A percentile compares a stretch with the other conserved stretches of the same genome.
Conservation (phyloP, 23 red algal species). For the Gracilariopsis chorda region DNA sequence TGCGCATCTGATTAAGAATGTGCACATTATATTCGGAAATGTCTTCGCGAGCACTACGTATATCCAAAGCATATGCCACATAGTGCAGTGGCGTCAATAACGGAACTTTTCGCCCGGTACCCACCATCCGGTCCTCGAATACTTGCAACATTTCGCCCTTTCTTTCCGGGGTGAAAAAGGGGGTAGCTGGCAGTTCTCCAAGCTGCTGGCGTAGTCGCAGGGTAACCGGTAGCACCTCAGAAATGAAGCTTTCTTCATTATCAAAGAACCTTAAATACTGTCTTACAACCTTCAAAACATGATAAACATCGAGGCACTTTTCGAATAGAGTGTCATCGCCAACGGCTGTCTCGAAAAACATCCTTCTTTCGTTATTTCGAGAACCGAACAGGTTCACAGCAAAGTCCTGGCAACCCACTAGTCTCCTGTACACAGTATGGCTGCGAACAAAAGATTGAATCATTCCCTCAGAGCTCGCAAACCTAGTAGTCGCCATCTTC, state of each 20-base stretch:
- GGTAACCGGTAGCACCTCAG: background rate
- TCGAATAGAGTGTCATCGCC: background rate
- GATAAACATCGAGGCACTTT: background rate
- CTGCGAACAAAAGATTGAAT: background rate
- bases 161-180: background rate
- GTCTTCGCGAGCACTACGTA: background rate
- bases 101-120: background rate
- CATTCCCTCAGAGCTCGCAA: background rate
- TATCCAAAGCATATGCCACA: background rate
- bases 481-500: background rate
- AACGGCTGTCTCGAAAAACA: background rate
- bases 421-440: background rate
- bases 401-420: background rate
- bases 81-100: background rate
- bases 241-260: background rate
- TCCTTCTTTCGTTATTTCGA: background rate
- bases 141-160: background rate
- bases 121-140: background rate
- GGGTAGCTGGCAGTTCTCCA: background rate
- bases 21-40: background rate
- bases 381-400: background rate
- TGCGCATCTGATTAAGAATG: background rate
- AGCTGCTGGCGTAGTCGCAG: background rate
- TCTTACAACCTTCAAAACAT: background rate
- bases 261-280: background rate